Evolutionary conservation across 768 basidiomycete genomes (phyloP), one percentile per base, ranked within the genome.

Genomic region (Boletus subparvulus): DNA sequence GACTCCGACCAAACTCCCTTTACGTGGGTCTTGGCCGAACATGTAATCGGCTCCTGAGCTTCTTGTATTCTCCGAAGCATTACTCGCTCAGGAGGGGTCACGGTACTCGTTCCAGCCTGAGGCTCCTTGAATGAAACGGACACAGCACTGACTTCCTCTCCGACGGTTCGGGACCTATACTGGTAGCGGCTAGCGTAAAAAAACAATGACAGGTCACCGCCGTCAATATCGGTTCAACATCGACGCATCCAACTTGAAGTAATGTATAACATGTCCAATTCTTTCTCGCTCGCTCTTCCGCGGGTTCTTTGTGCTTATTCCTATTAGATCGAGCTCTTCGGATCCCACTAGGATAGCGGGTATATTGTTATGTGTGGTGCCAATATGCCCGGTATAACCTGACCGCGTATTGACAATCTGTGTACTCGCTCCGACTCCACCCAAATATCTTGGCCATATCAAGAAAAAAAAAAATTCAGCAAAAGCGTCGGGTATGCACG

Each of bases 31-130:
- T 32, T 39, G 35, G 17, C 13, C 32, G 10, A 53, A 56, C 36
- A 54, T 65, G 63, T 68, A 65, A 68, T 66, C 54, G 58, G 55
- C 52, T 55, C 51, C 28, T 43, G 30, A 17, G 28, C 47, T 49
- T 2, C 30, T 35, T 17, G 14, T 62, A 33, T 45, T 24, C 43
- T 61, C 45, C 35, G 40, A 44, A 36, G 39, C 44, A 63, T 40
- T 50, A 21, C 41, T 47, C 24, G 30, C 33, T 41, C 46, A 47
- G 39, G 28, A 2, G 21, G 16, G 33, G 48, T 35, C 24, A 35
- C 26, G 42, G 24, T 28, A 35, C 13, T 32, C 12, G 42, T 3
- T 28, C 16, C 35, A 36, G 14, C 14, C 33, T 35, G 12, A 24
- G 30, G 14, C 36, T 41, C 35, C 35, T 35, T 35, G 14, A 40